phyloP scores from a whole-genome alignment of 1,139 yeast genomes.

The Lodderomyces oxycetoniae region DNA sequence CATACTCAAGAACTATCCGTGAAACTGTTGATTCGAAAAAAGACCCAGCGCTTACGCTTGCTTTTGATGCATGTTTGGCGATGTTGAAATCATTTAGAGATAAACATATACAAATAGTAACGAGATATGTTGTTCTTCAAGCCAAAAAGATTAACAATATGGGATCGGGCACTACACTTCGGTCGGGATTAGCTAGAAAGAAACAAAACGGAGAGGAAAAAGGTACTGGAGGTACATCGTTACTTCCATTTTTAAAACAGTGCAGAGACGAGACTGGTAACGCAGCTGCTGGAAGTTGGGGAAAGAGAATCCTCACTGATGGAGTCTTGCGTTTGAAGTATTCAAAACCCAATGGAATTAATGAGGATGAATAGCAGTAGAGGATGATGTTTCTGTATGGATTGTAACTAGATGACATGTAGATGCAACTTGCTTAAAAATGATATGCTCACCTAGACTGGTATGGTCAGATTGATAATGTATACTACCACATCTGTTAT shows the following conservation, averaged over 20 bases:
- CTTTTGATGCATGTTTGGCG: conserved; percentile 88
- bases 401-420: too few species aligned
- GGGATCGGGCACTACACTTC: conserved; percentile 52
- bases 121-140: conserved; percentile 78
- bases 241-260: conserved; percentile 87
- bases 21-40: conserved; percentile 38
- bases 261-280: conserved; percentile 95
- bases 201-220: conserved; percentile 49
- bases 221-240: conserved; percentile 94
- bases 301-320: conserved; percentile 53
- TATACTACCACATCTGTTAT: background rate
- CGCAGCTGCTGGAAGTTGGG: conserved; percentile 89
- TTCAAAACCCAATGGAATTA: conserved; percentile 31
- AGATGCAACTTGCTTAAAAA: too few species aligned
- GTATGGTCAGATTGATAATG: background rate
- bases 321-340: conserved; percentile 36
- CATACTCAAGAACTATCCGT: conserved; percentile 50
- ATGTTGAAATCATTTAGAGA: conserved; percentile 87
- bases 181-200: conserved; percentile 57
- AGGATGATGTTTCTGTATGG: background rate
- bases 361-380: conserved; percentile 21
- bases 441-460: too few species aligned
- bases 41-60: conserved; percentile 57
- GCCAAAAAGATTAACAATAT: conserved; percentile 52
- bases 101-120: conserved; percentile 87